A percentile compares a stretch with the other conserved stretches of the same genome.
Conservation (phyloP, 129 eudicot genomes). For the Centrapalus pauciflorus region DNA sequence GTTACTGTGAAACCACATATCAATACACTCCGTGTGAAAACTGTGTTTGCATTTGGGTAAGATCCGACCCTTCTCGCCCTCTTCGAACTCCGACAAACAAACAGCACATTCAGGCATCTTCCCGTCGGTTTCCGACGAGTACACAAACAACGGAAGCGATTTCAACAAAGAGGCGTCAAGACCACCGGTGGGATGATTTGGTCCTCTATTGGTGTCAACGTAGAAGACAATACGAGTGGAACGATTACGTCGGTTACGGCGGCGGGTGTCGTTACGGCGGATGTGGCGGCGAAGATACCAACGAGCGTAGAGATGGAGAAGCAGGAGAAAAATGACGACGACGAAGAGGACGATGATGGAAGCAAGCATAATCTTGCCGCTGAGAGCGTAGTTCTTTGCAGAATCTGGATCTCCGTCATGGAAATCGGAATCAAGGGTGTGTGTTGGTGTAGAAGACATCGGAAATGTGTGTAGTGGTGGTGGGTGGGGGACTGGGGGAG, state of each 20-base stretch:
- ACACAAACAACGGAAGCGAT: constrained; percentile 51
- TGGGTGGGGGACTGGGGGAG: neutral
- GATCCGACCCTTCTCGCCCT: constrained; percentile 50
- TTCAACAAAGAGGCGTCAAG: constrained; percentile 38
- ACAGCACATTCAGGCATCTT: constrained; percentile 66
- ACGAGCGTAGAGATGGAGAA: constrained; percentile 68
- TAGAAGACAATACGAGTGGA: constrained; percentile 48
- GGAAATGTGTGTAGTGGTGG: neutral
- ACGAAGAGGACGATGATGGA: constrained; percentile 59
- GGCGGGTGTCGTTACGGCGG: constrained; percentile 38
- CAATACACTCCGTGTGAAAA: constrained; percentile 78
- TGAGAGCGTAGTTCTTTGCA: constrained; percentile 51
- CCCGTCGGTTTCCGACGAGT: constrained; percentile 24
- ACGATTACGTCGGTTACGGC: constrained; percentile 36
- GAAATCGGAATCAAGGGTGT: neutral
- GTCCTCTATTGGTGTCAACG: constrained; percentile 25
- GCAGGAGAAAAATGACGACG: constrained; percentile 50
- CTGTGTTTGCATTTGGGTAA: constrained; percentile 78
- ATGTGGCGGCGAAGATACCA: constrained; percentile 64
- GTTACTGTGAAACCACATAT: constrained; percentile 84
- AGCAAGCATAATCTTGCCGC: constrained; percentile 80
- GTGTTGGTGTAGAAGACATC: neutral
- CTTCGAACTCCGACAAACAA: constrained; percentile 85
- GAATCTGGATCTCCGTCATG: neutral
- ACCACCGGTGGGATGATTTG: constrained; percentile 21